phyloP scores from a whole-genome alignment of 805 yeast genomes.

The Ogataea pini region DNA sequence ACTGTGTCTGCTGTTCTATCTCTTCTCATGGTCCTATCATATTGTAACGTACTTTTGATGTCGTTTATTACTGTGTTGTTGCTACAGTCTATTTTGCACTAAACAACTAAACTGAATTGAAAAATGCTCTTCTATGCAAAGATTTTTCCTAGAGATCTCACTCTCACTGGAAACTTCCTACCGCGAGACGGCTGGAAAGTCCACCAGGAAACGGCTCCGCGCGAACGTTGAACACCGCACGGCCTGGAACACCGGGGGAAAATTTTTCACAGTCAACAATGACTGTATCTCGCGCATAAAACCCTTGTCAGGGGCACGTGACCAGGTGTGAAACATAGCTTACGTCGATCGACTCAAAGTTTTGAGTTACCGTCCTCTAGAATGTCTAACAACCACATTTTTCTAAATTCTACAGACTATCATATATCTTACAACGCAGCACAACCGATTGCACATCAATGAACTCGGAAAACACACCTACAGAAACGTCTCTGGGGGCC shows the following conservation, averaged over 20 bases:
- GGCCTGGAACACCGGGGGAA: slow-evolving; percentile 23
- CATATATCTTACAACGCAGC: no score
- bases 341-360: not conserved
- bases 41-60: slow-evolving; percentile 21
- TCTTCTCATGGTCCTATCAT: not conserved
- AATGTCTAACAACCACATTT: no score
- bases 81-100: slow-evolving; percentile 5
- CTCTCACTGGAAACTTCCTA: not conserved
- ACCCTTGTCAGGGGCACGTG: slow-evolving; percentile 9
- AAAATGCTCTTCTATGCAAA: slow-evolving; percentile 8
- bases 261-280: slow-evolving; percentile 32
- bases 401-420: no score
- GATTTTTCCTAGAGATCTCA: slow-evolving; percentile 4
- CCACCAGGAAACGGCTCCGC: no score
- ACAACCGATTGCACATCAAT: no score
- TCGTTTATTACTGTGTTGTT: slow-evolving; percentile 15
- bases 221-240: not conserved
- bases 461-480: no score
- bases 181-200: not conserved
- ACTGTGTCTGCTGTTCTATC: slow-evolving; percentile 3
- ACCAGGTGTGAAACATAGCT: not conserved
- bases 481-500: no score
- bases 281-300: slow-evolving; percentile 3
- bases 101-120: not conserved
- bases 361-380: no score